These are phyloP conservation scores for Diaporthe ampelina DNA, from an alignment of 2,329 filamentous ascomycete genomes.

Conservation along the genomic window DNA sequence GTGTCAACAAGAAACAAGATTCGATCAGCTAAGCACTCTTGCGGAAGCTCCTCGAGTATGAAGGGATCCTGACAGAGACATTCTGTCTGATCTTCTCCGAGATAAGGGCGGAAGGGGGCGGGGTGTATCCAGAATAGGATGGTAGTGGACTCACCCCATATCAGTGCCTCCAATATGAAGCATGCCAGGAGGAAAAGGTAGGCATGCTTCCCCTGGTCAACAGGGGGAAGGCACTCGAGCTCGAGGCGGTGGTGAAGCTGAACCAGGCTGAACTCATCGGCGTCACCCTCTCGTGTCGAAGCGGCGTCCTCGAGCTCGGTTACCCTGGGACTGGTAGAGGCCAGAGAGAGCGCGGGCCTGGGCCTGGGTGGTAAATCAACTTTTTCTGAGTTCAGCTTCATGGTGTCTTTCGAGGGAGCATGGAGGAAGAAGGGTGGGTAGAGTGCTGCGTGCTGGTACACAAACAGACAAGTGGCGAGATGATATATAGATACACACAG, in stretches of 20 bases:
- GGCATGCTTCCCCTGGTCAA: constrained; percentile 54
- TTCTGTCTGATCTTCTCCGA: neutral
- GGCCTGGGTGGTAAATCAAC: constrained; percentile 34
- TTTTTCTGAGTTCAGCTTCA: constrained; percentile 33
- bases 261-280: constrained; percentile 34
- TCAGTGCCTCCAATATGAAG: constrained; percentile 65
- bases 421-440: constrained; percentile 22
- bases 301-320: constrained; percentile 38
- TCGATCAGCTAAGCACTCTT: constrained; percentile 33
- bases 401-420: constrained; percentile 32
- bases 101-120: neutral
- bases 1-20: constrained; percentile 5
- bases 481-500: constrained; percentile 34
- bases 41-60: neutral
- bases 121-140: neutral
- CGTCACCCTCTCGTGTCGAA: constrained; percentile 34
- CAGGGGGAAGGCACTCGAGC: constrained; percentile 50
- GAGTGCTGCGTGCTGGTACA: constrained; percentile 33
- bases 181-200: constrained; percentile 63
- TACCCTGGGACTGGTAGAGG: constrained; percentile 32
- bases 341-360: constrained; percentile 34
- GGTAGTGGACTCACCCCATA: constrained; percentile 62
- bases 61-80: constrained; percentile 15
- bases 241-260: constrained; percentile 39
- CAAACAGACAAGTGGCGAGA: constrained; percentile 15